phyloP scores from a whole-genome alignment of 2,329 filamentous ascomycete genomes.

The Microthyrium microscopicum region DNA sequence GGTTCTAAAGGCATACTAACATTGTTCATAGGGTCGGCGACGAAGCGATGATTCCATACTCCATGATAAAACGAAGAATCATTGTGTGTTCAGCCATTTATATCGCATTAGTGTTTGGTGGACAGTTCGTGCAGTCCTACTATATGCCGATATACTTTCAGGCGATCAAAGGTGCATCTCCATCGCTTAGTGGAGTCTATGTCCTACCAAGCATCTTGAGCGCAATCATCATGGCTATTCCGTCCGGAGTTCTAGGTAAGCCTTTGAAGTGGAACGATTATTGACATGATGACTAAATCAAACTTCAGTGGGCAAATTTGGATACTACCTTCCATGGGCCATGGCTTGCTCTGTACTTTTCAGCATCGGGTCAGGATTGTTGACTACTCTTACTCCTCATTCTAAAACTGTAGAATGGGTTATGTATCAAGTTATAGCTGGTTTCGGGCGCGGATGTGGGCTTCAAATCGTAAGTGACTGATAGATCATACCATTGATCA shows the following conservation, averaged over 20 bases:
- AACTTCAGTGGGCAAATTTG: conserved; percentile 14
- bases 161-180: conserved; percentile 22
- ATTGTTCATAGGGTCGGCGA: conserved; percentile 13
- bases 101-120: neutral
- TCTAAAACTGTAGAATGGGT: conserved; percentile 31
- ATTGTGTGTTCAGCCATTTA: neutral
- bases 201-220: conserved; percentile 22
- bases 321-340: conserved; percentile 21
- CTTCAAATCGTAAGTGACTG: conserved; percentile 30
- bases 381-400: conserved; percentile 20
- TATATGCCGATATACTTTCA: conserved; percentile 33
- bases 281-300: conserved; percentile 12
- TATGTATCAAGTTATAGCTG: conserved; percentile 35
- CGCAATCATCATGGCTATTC: conserved; percentile 16
- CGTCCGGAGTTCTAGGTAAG: conserved; percentile 16
- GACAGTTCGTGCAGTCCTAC: conserved; percentile 7
- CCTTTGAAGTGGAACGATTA: neutral
- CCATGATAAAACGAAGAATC: conserved; percentile 8
- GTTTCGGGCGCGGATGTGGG: conserved; percentile 29
- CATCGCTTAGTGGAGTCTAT: conserved; percentile 19
- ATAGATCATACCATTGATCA: neutral
- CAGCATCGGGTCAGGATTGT: conserved; percentile 12
- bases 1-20: no score
- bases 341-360: conserved; percentile 14
- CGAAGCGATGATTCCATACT: conserved; percentile 13